These are phyloP conservation scores for Colletotrichum falcatum DNA, from an alignment of 2,329 filamentous ascomycete genomes.

Conservation along the genomic window DNA sequence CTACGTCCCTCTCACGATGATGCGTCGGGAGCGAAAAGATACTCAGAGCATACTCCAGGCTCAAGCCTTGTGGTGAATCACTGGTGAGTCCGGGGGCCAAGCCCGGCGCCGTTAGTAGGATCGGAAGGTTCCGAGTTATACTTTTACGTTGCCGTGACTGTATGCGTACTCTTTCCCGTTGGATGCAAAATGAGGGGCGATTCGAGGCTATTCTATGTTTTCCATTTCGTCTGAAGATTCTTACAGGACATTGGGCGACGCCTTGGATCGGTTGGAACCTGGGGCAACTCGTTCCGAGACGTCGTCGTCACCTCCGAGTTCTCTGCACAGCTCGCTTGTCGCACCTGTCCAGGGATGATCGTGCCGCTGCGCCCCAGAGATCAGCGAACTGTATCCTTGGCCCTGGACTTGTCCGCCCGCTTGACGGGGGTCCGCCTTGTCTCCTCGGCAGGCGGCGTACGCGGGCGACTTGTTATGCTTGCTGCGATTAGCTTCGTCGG, in stretches of 20 bases:
- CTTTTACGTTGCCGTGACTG: not conserved
- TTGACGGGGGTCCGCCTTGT: not conserved
- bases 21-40: not conserved
- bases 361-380: not conserved
- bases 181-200: not conserved
- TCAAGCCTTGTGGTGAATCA: no score
- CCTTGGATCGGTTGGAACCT: not conserved
- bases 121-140: not conserved
- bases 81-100: no score
- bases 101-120: no score
- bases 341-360: not conserved
- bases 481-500: not conserved
- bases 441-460: not conserved
- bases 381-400: not conserved
- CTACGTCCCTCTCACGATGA: no score
- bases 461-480: no score
- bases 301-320: not conserved
- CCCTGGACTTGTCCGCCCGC: not conserved
- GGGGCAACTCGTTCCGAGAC: slow-evolving; percentile 20
- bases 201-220: not conserved
- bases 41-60: not conserved
- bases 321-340: not conserved
- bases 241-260: not conserved
- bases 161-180: not conserved
- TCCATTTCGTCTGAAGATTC: not conserved